Evolutionary conservation across 345 rosid genomes (phyloP).

Genomic region (Turritis glabra): DNA sequence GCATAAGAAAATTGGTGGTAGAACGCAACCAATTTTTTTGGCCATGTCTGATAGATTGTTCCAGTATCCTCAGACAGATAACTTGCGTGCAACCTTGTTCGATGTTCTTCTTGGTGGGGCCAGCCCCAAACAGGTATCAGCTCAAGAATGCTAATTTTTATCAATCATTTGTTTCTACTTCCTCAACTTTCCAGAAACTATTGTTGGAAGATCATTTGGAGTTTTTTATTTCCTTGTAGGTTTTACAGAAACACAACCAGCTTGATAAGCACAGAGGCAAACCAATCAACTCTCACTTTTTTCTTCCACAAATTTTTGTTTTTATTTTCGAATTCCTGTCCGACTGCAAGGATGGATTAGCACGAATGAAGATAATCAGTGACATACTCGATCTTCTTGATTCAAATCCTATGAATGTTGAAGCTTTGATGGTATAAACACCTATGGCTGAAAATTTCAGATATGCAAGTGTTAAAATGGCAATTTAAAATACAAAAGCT

Average conservation of each 20-base stretch:
- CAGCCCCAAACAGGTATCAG: slow-evolving; percentile 89
- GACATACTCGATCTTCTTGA: slow-evolving; percentile 86
- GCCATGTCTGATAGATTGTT: slow-evolving; percentile 79
- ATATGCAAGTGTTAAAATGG: slow-evolving; percentile 17
- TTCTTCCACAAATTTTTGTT: slow-evolving; percentile 78
- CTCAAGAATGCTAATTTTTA: slow-evolving; percentile 16
- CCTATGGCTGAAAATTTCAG: not conserved
- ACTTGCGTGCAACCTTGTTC: slow-evolving; percentile 84
- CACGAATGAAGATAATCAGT: slow-evolving; percentile 70
- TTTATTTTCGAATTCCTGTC: slow-evolving; percentile 77
- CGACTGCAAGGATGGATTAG: slow-evolving; percentile 57
- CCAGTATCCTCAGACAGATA: slow-evolving; percentile 78
- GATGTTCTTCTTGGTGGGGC: slow-evolving; percentile 99
- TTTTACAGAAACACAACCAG: slow-evolving; percentile 73
- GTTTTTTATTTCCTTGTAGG: slow-evolving; percentile 45
- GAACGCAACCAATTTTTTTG: slow-evolving; percentile 67
- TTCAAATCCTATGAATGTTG: slow-evolving; percentile 83
- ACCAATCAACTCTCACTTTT: slow-evolving; percentile 66
- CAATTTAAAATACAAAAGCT: slow-evolving; percentile 33
- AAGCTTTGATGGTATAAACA: slow-evolving; percentile 78
- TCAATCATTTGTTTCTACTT: slow-evolving; percentile 5
- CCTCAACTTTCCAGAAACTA: slow-evolving; percentile 24
- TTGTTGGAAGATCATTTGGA: slow-evolving; percentile 9
- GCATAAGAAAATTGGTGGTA: slow-evolving; percentile 55
- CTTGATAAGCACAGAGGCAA: slow-evolving; percentile 61